phyloP scores from a whole-genome alignment of 2,329 filamentous ascomycete species.

The Mycogone perniciosa region DNA sequence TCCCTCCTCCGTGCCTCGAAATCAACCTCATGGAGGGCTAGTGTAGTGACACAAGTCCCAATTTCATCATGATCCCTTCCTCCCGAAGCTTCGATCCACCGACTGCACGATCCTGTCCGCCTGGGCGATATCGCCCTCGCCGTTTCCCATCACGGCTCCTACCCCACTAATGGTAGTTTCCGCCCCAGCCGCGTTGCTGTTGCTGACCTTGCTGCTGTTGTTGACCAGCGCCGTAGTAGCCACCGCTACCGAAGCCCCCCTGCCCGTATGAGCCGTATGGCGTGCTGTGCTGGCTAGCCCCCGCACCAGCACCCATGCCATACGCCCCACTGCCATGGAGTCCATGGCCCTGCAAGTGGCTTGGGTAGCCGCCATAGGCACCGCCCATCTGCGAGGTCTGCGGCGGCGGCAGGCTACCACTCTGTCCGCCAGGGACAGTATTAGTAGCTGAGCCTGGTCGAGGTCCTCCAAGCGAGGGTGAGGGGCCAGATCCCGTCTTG shows the following conservation, averaged over 20 bases:
- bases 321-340: conserved; percentile 51
- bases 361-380: conserved; percentile 48
- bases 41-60: conserved; percentile 13
- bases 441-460: conserved; percentile 55
- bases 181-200: conserved; percentile 46
- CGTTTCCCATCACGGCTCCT: conserved; percentile 23
- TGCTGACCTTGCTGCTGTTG: conserved; percentile 32
- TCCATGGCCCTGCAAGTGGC: conserved; percentile 46
- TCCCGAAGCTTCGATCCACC: conserved; percentile 7
- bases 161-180: conserved; percentile 49
- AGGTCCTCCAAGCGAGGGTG: conserved; percentile 48
- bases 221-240: conserved; percentile 39
- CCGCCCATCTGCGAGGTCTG: conserved; percentile 49
- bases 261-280: conserved; percentile 49
- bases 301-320: conserved; percentile 46
- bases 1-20: conserved; percentile 23
- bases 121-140: conserved; percentile 11
- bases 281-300: conserved; percentile 47
- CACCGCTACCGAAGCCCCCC: conserved; percentile 41
- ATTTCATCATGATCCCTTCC: conserved; percentile 13
- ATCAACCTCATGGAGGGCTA: conserved; percentile 13
- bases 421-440: conserved; percentile 42
- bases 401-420: conserved; percentile 48
- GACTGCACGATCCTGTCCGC: conserved; percentile 3
- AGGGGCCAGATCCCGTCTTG: conserved; percentile 49